phyloP scores from a whole-genome alignment of 192 early-diverging fungal species.

The Coemansia sp. region DNA sequence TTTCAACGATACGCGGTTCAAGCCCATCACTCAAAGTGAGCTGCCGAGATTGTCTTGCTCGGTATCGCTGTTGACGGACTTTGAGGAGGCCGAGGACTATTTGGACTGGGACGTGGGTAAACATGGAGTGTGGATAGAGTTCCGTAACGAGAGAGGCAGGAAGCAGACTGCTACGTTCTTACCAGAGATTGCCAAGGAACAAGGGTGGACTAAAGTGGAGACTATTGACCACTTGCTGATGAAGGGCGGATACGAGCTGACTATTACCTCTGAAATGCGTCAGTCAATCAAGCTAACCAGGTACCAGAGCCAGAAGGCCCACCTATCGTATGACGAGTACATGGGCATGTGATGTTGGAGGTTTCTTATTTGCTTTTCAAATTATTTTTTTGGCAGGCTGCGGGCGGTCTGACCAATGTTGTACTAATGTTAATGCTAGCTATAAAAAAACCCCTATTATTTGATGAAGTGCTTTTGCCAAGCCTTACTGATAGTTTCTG shows the following conservation, averaged over 20 bases:
- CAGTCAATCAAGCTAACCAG: conserved; percentile 71
- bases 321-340: conserved; percentile 70
- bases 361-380: conserved; percentile 2
- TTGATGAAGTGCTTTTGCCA: too few relatives aligned
- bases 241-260: conserved; percentile 76
- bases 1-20: conserved; percentile 80
- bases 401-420: neutral
- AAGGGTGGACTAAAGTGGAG: conserved; percentile 85
- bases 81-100: conserved; percentile 73
- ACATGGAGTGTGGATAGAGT: conserved; percentile 96
- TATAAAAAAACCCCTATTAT: too few relatives aligned
- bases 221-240: conserved; percentile 82
- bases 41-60: conserved; percentile 66
- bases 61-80: conserved; percentile 85
- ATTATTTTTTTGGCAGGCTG: neutral
- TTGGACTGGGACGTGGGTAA: conserved; percentile 88
- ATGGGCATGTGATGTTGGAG: conserved; percentile 27
- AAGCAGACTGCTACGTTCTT: conserved; percentile 79
- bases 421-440: neutral
- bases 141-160: conserved; percentile 52
- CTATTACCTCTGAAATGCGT: conserved; percentile 61
- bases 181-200: conserved; percentile 85
- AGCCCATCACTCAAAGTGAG: conserved; percentile 70
- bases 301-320: conserved; percentile 77
- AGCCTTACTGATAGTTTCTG: too few relatives aligned